phyloP scores from a whole-genome alignment of 176 grass and related monocot genomes.

The Coix lacrymajobi region DNA sequence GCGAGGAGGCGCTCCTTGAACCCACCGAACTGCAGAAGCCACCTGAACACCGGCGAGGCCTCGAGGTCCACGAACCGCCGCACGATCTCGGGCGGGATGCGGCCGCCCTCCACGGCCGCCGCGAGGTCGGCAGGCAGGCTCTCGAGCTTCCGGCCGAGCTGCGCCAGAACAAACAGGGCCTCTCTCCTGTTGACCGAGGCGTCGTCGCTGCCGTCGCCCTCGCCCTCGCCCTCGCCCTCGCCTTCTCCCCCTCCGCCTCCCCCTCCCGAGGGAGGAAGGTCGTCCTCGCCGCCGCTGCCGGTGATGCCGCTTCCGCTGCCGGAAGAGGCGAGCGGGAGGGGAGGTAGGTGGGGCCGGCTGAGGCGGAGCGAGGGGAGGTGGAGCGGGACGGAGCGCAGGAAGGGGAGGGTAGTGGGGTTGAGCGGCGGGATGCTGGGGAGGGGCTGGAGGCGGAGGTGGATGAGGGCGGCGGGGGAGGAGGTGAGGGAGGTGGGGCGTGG shows the following conservation, averaged over 20 bases:
- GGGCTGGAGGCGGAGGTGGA: slow-evolving; percentile 24
- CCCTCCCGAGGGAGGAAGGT: neutral
- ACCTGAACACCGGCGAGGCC: slow-evolving; percentile 59
- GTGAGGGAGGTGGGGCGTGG: slow-evolving; percentile 26
- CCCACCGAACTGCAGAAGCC: slow-evolving; percentile 88
- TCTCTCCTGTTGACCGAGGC: slow-evolving; percentile 40
- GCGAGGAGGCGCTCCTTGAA: slow-evolving; percentile 97
- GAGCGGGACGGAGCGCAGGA: slow-evolving; percentile 21
- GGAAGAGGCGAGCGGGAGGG: slow-evolving; percentile 28
- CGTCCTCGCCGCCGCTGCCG: neutral
- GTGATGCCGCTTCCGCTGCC: slow-evolving; percentile 3
- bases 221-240: neutral
- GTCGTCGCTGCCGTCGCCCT: slow-evolving; percentile 20
- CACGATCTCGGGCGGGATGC: slow-evolving; percentile 65
- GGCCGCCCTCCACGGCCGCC: slow-evolving; percentile 62
- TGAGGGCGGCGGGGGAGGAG: slow-evolving; percentile 4
- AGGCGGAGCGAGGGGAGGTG: slow-evolving; percentile 28
- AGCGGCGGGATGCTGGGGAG: neutral
- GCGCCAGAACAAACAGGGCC: slow-evolving; percentile 71
- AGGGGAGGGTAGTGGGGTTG: neutral
- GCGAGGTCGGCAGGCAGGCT: slow-evolving; percentile 77
- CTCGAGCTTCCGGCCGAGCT: slow-evolving; percentile 74
- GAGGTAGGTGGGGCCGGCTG: slow-evolving; percentile 19
- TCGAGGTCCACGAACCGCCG: slow-evolving; percentile 68
- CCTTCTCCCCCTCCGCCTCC: neutral